Evolutionary conservation across 2,329 filamentous ascomycete genomes (phyloP).

Genomic region (Cordyceps tenuipes): DNA sequence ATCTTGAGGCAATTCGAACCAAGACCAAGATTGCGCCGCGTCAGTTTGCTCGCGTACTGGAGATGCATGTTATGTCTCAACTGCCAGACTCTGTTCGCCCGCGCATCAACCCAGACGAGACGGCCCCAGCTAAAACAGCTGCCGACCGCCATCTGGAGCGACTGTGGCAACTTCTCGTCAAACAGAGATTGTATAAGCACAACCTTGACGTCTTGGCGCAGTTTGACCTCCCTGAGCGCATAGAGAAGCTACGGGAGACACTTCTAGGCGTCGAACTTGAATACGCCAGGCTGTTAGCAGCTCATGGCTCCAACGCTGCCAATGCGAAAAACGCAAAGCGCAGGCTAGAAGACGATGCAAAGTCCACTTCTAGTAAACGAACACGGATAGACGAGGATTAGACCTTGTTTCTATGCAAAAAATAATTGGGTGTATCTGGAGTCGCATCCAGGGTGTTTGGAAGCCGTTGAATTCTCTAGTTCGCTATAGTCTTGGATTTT

Average conservation of each 20-base stretch:
- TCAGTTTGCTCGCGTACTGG: conserved; percentile 67
- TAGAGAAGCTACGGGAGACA: conserved; percentile 64
- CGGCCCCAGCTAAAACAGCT: conserved; percentile 36
- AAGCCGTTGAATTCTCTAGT: not conserved
- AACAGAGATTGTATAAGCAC: conserved; percentile 66
- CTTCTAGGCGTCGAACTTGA: conserved; percentile 61
- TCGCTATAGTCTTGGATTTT: conserved; percentile 13
- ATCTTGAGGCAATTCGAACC: conserved; percentile 48
- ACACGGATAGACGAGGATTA: conserved; percentile 30
- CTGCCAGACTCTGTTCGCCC: conserved; percentile 50
- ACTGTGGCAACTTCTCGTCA: conserved; percentile 68
- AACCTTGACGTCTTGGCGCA: conserved; percentile 65
- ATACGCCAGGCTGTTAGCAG: conserved; percentile 57
- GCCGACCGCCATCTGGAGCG: conserved; percentile 55
- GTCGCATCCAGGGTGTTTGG: conserved; percentile 11
- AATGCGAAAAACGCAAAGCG: conserved; percentile 36
- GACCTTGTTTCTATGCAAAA: not conserved
- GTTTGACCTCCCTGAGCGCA: conserved; percentile 58
- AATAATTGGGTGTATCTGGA: not conserved
- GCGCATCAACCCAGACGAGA: conserved; percentile 34
- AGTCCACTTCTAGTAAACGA: conserved; percentile 34
- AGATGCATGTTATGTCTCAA: conserved; percentile 63
- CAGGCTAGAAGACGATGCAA: conserved; percentile 29
- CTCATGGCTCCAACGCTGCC: conserved; percentile 31
- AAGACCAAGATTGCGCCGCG: conserved; percentile 64